These are phyloP conservation scores for Stylosanthes scabra DNA, from an alignment of 331 rosid species.

Conservation along the genomic window DNA sequence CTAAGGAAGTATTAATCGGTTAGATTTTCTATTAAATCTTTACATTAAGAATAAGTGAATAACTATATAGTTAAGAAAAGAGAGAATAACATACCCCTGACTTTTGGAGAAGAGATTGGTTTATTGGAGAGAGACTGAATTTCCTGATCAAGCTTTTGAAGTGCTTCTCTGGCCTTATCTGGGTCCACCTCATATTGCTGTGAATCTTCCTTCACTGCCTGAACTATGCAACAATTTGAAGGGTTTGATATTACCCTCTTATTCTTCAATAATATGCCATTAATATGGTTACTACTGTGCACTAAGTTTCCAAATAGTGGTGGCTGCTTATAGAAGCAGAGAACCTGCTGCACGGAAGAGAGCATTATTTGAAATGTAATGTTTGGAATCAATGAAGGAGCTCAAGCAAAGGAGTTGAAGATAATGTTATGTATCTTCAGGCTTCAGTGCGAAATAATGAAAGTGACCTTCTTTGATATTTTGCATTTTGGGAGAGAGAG, in stretches of 20 bases:
- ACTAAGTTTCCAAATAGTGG: constrained; percentile 18
- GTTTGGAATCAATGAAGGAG: constrained; percentile 14
- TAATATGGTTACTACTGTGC: not conserved
- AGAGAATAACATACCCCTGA: constrained; percentile 59
- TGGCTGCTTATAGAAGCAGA: constrained; percentile 45
- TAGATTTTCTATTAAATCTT: no score
- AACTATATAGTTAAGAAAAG: not conserved
- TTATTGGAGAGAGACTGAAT: constrained; percentile 67
- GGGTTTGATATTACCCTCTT: constrained; percentile 23
- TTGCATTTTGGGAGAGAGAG: not conserved
- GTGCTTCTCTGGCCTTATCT: constrained; percentile 87
- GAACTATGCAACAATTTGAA: constrained; percentile 33
- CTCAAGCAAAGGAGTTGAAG: constrained; percentile 27
- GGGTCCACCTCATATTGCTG: constrained; percentile 77
- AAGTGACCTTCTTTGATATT: not conserved
- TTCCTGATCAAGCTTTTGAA: constrained; percentile 78
- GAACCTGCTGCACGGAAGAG: constrained; percentile 45
- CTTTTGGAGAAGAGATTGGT: constrained; percentile 54
- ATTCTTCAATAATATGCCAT: constrained; percentile 37
- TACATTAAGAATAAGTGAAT: no score
- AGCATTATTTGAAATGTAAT: constrained; percentile 41
- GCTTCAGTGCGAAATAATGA: not conserved
- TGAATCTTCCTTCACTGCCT: constrained; percentile 61
- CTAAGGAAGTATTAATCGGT: no score
- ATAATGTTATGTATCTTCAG: constrained; percentile 32